Percentiles rank a stretch among this genome's conserved stretches.
These are phyloP conservation scores for Metarhizium brunneum DNA, from an alignment of 2,329 filamentous ascomycete species.

Conservation along the genomic window DNA sequence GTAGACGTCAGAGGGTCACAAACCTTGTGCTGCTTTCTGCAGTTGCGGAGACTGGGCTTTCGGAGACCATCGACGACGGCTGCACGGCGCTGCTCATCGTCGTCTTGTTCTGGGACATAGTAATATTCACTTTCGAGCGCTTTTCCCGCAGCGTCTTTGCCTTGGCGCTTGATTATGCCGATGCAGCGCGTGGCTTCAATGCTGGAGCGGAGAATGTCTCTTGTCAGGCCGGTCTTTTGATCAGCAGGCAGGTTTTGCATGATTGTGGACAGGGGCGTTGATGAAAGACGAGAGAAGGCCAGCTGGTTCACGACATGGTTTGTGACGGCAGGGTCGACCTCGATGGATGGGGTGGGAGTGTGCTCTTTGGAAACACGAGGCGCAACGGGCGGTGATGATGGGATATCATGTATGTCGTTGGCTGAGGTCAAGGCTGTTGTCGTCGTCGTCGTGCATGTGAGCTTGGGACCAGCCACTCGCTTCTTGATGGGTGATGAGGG, in stretches of 20 bases:
- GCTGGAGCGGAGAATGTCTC: slow-evolving; percentile 57
- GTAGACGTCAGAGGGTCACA: slow-evolving; percentile 20
- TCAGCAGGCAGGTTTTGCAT: slow-evolving; percentile 72
- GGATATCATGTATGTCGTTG: slow-evolving; percentile 7
- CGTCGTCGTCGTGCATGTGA: slow-evolving; percentile 5
- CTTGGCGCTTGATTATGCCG: slow-evolving; percentile 79
- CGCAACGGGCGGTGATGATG: slow-evolving; percentile 14
- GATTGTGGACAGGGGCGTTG: slow-evolving; percentile 82
- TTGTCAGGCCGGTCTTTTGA: slow-evolving; percentile 48
- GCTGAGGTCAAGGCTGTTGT: neutral
- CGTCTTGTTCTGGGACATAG: slow-evolving; percentile 82
- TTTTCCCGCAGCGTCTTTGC: slow-evolving; percentile 94
- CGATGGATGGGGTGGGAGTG: slow-evolving; percentile 14
- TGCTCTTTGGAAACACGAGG: slow-evolving; percentile 12
- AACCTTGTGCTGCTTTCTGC: slow-evolving; percentile 97
- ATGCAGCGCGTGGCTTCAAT: slow-evolving; percentile 70
- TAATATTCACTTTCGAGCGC: slow-evolving; percentile 93
- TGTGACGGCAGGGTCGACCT: slow-evolving; percentile 40
- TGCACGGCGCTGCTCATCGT: slow-evolving; percentile 67
- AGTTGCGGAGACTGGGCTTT: slow-evolving; percentile 81
- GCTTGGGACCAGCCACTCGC: neutral
- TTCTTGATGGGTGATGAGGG: slow-evolving; percentile 16
- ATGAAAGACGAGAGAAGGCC: slow-evolving; percentile 86
- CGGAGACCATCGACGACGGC: slow-evolving; percentile 79
- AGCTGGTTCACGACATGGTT: slow-evolving; percentile 95